Evolutionary conservation across 2,329 filamentous ascomycete species (phyloP).

Genomic region (Epicoccum sorghinum): DNA sequence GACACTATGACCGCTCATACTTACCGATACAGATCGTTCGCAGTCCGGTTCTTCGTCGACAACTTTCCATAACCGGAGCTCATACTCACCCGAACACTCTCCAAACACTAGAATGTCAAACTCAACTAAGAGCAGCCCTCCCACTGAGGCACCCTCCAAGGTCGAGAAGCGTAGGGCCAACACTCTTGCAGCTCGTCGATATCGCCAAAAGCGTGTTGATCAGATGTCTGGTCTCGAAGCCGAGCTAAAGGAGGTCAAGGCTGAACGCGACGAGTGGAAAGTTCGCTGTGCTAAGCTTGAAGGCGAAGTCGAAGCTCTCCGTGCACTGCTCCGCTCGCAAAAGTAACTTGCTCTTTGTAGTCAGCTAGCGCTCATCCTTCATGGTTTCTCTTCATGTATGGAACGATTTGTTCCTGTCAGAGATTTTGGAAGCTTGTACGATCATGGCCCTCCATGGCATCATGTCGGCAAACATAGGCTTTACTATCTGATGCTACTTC

Average conservation of each 20-base stretch:
- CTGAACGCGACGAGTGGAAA: conserved; percentile 68
- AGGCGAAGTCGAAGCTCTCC: conserved; percentile 67
- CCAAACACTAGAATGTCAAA: conserved; percentile 30
- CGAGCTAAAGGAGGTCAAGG: conserved; percentile 63
- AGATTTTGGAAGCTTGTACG: conserved; percentile 37
- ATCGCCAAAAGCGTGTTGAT: conserved; percentile 73
- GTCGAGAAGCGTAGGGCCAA: conserved; percentile 68
- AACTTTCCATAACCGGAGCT: conserved; percentile 31
- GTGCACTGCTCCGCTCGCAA: conserved; percentile 55
- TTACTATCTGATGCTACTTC: conserved; percentile 28
- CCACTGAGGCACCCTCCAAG: conserved; percentile 32
- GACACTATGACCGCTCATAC: neutral
- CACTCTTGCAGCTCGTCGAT: conserved; percentile 73
- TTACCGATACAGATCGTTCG: conserved; percentile 31
- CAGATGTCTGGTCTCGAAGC: conserved; percentile 67
- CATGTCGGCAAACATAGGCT: conserved; percentile 40
- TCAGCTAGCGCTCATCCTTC: conserved; percentile 19
- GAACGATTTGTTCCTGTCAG: conserved; percentile 25
- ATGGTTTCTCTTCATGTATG: conserved; percentile 6
- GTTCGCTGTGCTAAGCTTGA: conserved; percentile 68
- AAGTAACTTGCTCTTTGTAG: conserved; percentile 25
- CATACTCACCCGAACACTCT: conserved; percentile 35
- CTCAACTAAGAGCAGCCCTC: conserved; percentile 28
- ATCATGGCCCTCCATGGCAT: conserved; percentile 32
- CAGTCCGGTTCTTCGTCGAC: conserved; percentile 36